Evolutionary conservation across 2,329 filamentous ascomycete genomes (phyloP), one percentile per base, ranked within the genome.

Genomic region (Aspergillus unguis): DNA sequence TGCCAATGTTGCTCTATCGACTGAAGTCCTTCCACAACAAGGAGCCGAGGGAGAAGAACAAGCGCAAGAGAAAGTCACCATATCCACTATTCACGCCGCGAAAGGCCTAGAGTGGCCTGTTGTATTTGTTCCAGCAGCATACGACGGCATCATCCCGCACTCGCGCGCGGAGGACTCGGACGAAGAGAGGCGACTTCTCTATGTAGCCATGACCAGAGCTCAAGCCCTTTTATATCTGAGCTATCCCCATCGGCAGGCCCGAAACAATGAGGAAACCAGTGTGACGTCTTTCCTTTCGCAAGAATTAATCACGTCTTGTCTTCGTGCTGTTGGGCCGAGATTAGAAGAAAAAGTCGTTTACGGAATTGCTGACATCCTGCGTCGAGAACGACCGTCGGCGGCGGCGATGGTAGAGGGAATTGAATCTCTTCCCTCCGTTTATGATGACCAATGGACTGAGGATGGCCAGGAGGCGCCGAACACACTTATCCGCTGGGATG

Each of bases 81-180:
- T 99, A 26, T 96, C 91, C 5, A 99, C 92, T 0, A 96, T 99
- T 8, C 92, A 99, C 67, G 91, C 92, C 0, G 90, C 92, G 2
- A 99, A 99, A 71, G 92, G 92, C 3, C 78, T 99, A 1, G 92
- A 99, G 69, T 99, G 94, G 94, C 92, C 92, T 0, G 80, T 96
- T 1, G 90, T 97, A 1, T 97, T 97, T 68, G 85, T 97, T 11
- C 92, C 94, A 5, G 89, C 88, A 1, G 87, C 90, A 27, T 96
- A 95, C 66, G 84, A 91, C 43, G 94, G 92, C 1, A 92, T 87
- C 2, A 95, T 97, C 54, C 92, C 92, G 4, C 92, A 97, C 68
- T 87, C 86, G 2, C 82, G 92, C 60, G 83, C 91, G 1, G 92
- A 96, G 42, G 90, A 97, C 65, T 78, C 80, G 3, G 87, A 92